Evolutionary conservation across 2,329 filamentous ascomycete species (phyloP).

Genomic region (Trichophyton rubrum): DNA sequence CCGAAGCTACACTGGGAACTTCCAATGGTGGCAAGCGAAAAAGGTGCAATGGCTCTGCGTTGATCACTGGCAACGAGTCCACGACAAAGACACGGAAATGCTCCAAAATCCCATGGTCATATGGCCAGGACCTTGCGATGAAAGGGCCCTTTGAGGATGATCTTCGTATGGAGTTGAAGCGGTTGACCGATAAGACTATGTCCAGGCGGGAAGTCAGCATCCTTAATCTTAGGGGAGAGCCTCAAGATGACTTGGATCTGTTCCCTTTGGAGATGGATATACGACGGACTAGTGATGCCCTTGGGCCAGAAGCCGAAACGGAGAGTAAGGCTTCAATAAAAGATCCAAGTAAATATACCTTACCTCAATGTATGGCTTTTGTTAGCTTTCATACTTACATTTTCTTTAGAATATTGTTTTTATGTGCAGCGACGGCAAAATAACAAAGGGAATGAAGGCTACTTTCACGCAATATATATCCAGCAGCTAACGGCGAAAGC

Average conservation of each 20-base stretch:
- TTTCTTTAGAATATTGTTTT: constrained; percentile 62
- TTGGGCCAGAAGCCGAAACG: constrained; percentile 21
- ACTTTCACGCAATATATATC: constrained; percentile 77
- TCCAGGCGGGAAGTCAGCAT: constrained; percentile 31
- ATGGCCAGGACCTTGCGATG: constrained; percentile 47
- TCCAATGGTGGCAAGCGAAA: constrained; percentile 47
- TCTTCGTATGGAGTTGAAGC: constrained; percentile 31
- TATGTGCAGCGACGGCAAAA: constrained; percentile 55
- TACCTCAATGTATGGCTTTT: background rate
- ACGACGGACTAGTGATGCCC: constrained; percentile 21
- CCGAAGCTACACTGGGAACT: constrained; percentile 54
- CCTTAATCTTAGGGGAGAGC: constrained; percentile 32
- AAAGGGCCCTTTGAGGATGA: constrained; percentile 33
- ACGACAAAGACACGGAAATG: constrained; percentile 46
- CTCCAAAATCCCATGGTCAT: constrained; percentile 89
- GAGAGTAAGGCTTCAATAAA: constrained; percentile 13
- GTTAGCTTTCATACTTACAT: background rate
- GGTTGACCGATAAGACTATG: constrained; percentile 37
- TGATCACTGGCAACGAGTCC: constrained; percentile 33
- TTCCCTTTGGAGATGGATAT: constrained; percentile 28
- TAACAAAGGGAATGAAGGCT: constrained; percentile 38
- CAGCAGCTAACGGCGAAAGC: constrained; percentile 65
- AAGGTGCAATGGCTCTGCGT: constrained; percentile 42
- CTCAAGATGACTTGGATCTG: constrained; percentile 34
- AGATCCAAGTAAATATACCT: background rate